Conservation (phyloP, 192 early-diverging fungal species). For the Coemansia interrupta region DNA sequence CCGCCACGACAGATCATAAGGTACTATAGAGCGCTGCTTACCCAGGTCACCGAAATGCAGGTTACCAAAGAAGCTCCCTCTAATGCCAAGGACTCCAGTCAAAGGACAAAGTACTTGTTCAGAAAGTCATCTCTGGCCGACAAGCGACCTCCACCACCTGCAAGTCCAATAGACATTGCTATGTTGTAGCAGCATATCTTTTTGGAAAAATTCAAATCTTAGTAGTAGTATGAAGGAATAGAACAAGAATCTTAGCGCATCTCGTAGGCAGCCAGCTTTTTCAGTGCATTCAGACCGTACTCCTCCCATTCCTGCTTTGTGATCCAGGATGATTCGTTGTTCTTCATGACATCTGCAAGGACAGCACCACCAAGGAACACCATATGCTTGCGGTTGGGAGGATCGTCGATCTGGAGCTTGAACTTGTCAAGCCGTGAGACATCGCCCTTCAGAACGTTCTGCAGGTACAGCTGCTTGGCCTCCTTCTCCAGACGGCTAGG, state of each 20-base stretch:
- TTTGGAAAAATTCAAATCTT: background rate
- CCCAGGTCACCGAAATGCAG: slow-evolving; percentile 21
- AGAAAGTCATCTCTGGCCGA: slow-evolving; percentile 23
- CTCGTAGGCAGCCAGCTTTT: slow-evolving; percentile 39
- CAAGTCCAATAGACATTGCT: slow-evolving; percentile 27
- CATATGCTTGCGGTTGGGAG: slow-evolving; percentile 96
- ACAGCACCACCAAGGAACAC: slow-evolving; percentile 98
- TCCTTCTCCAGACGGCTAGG: slow-evolving; percentile 98
- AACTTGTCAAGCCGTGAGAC: slow-evolving; percentile 78
- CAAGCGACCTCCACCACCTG: slow-evolving; percentile 8
- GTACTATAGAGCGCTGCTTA: slow-evolving; percentile 33
- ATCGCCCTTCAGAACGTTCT: slow-evolving; percentile 85
- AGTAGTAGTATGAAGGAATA: slow-evolving; percentile 4
- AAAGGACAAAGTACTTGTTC: slow-evolving; percentile 15
- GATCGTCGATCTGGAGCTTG: slow-evolving; percentile 97
- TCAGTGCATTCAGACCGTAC: slow-evolving; percentile 72
- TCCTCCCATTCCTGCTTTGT: slow-evolving; percentile 94
- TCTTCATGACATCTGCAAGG: slow-evolving; percentile 90
- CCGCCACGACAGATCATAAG: slow-evolving; percentile 15
- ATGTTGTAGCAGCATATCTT: background rate
- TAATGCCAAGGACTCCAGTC: slow-evolving; percentile 17
- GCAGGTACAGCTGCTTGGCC: slow-evolving; percentile 92
- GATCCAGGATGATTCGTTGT: slow-evolving; percentile 86
- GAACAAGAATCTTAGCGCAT: slow-evolving; percentile 21
- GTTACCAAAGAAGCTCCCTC: slow-evolving; percentile 7